Evolutionary conservation across 352 stramenopile species (phyloP).

Genomic region (Pythium aquatile): DNA sequence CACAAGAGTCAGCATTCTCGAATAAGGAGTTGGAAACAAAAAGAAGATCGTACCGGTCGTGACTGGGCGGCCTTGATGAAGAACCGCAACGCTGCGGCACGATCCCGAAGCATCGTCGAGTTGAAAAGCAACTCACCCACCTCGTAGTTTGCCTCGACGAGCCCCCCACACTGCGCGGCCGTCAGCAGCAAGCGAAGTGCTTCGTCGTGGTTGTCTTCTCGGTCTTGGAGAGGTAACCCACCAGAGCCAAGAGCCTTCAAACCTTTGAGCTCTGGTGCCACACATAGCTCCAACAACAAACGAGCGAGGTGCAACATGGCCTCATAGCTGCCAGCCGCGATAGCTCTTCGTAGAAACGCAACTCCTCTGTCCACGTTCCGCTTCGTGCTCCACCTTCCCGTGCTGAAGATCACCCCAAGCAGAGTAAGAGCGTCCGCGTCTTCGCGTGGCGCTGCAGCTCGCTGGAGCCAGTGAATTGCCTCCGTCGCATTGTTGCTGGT

Average conservation of each 20-base stretch:
- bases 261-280: slow-evolving; percentile 11
- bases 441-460: slow-evolving; percentile 36
- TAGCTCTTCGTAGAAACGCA: slow-evolving; percentile 50
- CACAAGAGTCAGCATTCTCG: background rate
- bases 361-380: slow-evolving; percentile 53
- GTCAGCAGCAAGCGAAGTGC: slow-evolving; percentile 56
- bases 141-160: slow-evolving; percentile 40
- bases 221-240: slow-evolving; percentile 38
- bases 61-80: slow-evolving; percentile 53
- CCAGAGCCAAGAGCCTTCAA: background rate
- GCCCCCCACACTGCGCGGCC: slow-evolving; percentile 33
- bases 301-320: slow-evolving; percentile 60
- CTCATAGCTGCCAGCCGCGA: slow-evolving; percentile 34
- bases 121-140: slow-evolving; percentile 56
- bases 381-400: slow-evolving; percentile 45
- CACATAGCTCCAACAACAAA: slow-evolving; percentile 32
- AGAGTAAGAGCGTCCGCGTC: slow-evolving; percentile 47
- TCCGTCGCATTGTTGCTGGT: slow-evolving; percentile 36
- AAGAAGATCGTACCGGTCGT: slow-evolving; percentile 15
- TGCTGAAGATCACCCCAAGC: slow-evolving; percentile 47
- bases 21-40: background rate
- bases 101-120: slow-evolving; percentile 48
- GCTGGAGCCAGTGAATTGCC: slow-evolving; percentile 68
- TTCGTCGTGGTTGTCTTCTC: slow-evolving; percentile 61
- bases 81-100: slow-evolving; percentile 51